Percentiles rank a stretch among this genome's conserved stretches.
Conservation (phyloP, 1,284 basidiomycete species). For the Melanopsichium pennsylvanicum region DNA sequence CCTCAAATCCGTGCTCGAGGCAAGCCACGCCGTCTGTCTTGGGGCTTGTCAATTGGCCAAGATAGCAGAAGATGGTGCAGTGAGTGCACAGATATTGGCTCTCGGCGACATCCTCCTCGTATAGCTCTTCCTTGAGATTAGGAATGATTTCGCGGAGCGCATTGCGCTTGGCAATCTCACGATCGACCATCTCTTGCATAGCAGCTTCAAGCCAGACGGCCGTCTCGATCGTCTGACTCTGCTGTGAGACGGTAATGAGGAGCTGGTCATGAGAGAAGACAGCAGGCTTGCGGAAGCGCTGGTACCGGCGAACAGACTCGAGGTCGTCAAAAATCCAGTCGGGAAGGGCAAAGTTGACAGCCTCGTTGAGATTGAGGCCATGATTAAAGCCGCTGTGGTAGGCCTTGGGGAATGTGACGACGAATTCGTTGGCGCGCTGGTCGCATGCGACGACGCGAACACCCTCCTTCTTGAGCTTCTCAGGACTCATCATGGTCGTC, state of each 20-base stretch:
- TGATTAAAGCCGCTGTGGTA: constrained; percentile 99
- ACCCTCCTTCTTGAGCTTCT: constrained; percentile 82
- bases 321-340: constrained; percentile 90
- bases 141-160: constrained; percentile 68
- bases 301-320: constrained; percentile 84
- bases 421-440: constrained; percentile 94
- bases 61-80: constrained; percentile 95
- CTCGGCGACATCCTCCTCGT: constrained; percentile 83
- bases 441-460: constrained; percentile 95
- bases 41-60: constrained; percentile 78
- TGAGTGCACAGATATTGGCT: constrained; percentile 92
- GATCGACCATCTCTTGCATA: constrained; percentile 85
- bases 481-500: constrained; percentile 96
- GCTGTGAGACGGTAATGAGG: constrained; percentile 90
- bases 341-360: constrained; percentile 96
- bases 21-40: constrained; percentile 78
- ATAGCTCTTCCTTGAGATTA: constrained; percentile 75
- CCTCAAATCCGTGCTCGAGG: constrained; percentile 79
- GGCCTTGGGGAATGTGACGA: constrained; percentile 94
- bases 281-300: constrained; percentile 86
- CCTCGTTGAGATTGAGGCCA: constrained; percentile 97
- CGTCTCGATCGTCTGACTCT: constrained; percentile 90
- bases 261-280: constrained; percentile 99
- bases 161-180: constrained; percentile 78
- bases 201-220: constrained; percentile 80